Conservation (phyloP, 768 basidiomycete species). For the Nidularia pulvinata region DNA sequence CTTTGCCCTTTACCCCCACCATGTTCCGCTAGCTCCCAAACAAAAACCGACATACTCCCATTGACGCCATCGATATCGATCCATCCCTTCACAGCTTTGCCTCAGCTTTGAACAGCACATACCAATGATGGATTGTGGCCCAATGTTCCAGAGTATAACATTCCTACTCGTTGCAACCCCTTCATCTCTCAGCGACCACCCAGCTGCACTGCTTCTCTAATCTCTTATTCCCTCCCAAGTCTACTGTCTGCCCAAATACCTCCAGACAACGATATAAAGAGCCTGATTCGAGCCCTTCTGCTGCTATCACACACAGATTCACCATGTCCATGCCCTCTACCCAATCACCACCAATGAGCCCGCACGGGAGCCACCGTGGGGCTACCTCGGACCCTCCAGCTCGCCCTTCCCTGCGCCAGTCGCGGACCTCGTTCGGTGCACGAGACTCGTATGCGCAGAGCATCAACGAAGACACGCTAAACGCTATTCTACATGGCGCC, state of each 20-base stretch:
- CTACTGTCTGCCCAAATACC: too few relatives aligned
- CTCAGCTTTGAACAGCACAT: neutral
- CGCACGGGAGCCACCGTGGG: neutral
- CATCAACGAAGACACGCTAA: slow-evolving; percentile 9
- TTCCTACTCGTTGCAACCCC: slow-evolving; percentile 1
- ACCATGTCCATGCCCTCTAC: neutral
- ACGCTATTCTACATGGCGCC: slow-evolving; percentile 8
- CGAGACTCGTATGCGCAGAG: slow-evolving; percentile 4
- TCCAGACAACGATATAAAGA: too few relatives aligned
- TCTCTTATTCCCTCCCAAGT: too few relatives aligned
- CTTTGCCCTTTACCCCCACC: slow-evolving; percentile 8
- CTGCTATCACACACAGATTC: neutral
- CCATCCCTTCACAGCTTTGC: slow-evolving; percentile 5
- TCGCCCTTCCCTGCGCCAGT: neutral
- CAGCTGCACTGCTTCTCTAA: neutral
- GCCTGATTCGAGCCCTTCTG: too few relatives aligned
- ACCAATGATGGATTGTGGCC: neutral
- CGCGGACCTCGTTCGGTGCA: slow-evolving; percentile 5
- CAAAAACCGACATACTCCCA: slow-evolving; percentile 4
- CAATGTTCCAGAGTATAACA: neutral
- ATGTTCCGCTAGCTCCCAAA: slow-evolving; percentile 8
- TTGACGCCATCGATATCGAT: slow-evolving; percentile 12
- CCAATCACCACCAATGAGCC: neutral
- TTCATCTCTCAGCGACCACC: slow-evolving; percentile 3
- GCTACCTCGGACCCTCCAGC: neutral